Conservation (phyloP, 2,329 filamentous ascomycete species). For the Rhytidhysteron rufulum region DNA sequence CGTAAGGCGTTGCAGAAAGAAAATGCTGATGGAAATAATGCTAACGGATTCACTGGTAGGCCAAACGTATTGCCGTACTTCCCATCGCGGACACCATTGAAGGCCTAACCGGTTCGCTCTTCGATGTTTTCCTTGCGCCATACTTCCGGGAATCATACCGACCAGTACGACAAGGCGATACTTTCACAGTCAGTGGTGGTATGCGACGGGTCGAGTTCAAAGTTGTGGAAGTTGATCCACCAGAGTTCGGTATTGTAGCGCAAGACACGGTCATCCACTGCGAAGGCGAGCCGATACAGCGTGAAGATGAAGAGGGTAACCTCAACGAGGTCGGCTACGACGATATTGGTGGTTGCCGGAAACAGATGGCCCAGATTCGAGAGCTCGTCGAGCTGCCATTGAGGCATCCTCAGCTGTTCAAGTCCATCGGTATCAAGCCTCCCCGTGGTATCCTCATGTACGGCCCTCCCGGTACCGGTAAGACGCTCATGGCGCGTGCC, state of each 20-base stretch:
- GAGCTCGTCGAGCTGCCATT: conserved; percentile 97
- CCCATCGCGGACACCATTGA: conserved; percentile 98
- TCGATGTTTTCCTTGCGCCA: conserved; percentile 97
- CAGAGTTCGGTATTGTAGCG: conserved; percentile 97
- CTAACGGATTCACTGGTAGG: conserved; percentile 51
- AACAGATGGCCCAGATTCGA: conserved; percentile 99
- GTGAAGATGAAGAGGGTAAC: conserved; percentile 98
- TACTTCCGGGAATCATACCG: conserved; percentile 99
- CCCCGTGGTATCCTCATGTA: conserved; percentile 92
- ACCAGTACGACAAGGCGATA: conserved; percentile 92
- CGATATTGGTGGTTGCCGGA: conserved; percentile 97
- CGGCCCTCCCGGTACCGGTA: conserved; percentile 97
- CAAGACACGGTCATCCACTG: conserved; percentile 99
- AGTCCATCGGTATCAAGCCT: conserved; percentile 99
- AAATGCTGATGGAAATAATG: too few relatives aligned
- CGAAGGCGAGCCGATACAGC: conserved; percentile 94
- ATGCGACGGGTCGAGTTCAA: conserved; percentile 99
- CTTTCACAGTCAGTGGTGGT: conserved; percentile 94
- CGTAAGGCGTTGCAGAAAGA: too few relatives aligned
- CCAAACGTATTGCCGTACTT: conserved; percentile 97
- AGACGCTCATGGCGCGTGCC: conserved; percentile 97
- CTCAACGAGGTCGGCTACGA: conserved; percentile 99
- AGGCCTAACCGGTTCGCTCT: conserved; percentile 93
- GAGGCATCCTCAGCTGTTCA: conserved; percentile 97
- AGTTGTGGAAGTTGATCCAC: conserved; percentile 96